Percentiles rank a stretch among this genome's conserved stretches.
phyloP scores from a whole-genome alignment of 2,329 filamentous ascomycete genomes.

The Trichoderma arundinaceum region DNA sequence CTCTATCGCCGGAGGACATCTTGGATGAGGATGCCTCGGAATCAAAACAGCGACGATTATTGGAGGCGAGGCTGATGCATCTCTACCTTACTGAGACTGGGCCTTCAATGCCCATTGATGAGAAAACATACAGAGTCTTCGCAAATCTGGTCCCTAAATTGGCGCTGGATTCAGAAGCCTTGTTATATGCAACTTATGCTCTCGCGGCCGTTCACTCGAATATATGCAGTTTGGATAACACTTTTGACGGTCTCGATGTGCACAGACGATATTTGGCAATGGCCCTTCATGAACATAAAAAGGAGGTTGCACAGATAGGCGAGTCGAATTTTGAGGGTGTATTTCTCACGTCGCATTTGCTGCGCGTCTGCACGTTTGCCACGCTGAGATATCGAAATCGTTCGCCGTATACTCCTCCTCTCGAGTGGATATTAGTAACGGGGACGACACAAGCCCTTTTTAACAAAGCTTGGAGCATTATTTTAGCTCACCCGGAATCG shows the following conservation, averaged over 20 bases:
- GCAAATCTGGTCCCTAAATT: slow-evolving; percentile 30
- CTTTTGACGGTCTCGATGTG: slow-evolving; percentile 28
- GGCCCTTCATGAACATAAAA: slow-evolving; percentile 34
- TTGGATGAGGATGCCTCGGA: slow-evolving; percentile 32
- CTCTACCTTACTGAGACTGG: slow-evolving; percentile 34
- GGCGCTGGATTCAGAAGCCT: slow-evolving; percentile 33
- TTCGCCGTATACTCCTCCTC: slow-evolving; percentile 33
- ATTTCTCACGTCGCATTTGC: slow-evolving; percentile 33
- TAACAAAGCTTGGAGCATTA: slow-evolving; percentile 23
- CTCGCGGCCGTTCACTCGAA: slow-evolving; percentile 33
- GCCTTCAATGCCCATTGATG: slow-evolving; percentile 32
- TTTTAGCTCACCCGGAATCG: slow-evolving; percentile 23
- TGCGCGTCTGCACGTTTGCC: slow-evolving; percentile 34
- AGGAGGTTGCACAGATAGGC: slow-evolving; percentile 27
- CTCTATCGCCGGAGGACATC: not conserved
- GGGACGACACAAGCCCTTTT: slow-evolving; percentile 32
- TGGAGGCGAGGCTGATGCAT: slow-evolving; percentile 35
- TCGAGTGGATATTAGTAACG: slow-evolving; percentile 35
- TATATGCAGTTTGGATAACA: slow-evolving; percentile 28
- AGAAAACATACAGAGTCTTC: slow-evolving; percentile 30
- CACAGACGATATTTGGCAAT: slow-evolving; percentile 34
- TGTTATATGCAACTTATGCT: slow-evolving; percentile 35
- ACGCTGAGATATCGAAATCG: slow-evolving; percentile 32
- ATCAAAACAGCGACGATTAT: slow-evolving; percentile 33
- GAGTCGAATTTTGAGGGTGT: slow-evolving; percentile 30